phyloP scores from a whole-genome alignment of 202 grass and related monocot species.

The Zizania palustris region DNA sequence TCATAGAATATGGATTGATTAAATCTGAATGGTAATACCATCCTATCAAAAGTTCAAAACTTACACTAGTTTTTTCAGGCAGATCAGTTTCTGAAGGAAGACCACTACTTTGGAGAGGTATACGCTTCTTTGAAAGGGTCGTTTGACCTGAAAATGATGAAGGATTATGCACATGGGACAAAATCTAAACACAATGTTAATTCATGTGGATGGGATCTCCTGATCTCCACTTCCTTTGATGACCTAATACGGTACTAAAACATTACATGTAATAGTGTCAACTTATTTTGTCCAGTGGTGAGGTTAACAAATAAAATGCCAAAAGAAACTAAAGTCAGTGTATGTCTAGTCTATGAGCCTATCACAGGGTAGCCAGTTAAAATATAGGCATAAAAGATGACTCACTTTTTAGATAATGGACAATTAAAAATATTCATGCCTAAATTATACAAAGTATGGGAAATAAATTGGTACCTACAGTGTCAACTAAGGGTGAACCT shows the following conservation, averaged over 20 bases:
- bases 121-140: slow-evolving; percentile 38
- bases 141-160: slow-evolving; percentile 51
- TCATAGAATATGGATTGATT: slow-evolving; percentile 17
- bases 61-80: slow-evolving; percentile 48
- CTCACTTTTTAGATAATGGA: slow-evolving; percentile 30
- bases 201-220: slow-evolving; percentile 17
- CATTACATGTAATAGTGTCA: slow-evolving; percentile 1
- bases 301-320: slow-evolving; percentile 32
- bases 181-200: slow-evolving; percentile 16
- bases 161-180: slow-evolving; percentile 7
- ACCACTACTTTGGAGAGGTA: slow-evolving; percentile 52
- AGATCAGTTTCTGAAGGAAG: slow-evolving; percentile 48
- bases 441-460: slow-evolving; percentile 2
- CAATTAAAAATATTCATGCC: neutral
- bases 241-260: slow-evolving; percentile 4
- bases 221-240: slow-evolving; percentile 15
- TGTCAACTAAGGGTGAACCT: neutral
- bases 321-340: slow-evolving; percentile 20
- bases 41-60: slow-evolving; percentile 29
- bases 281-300: slow-evolving; percentile 3
- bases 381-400: neutral
- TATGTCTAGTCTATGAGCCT: neutral
- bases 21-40: neutral
- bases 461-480: neutral
- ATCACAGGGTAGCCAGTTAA: neutral